phyloP scores from a whole-genome alignment of 257 asterid genomes.

The Avicennia marina region DNA sequence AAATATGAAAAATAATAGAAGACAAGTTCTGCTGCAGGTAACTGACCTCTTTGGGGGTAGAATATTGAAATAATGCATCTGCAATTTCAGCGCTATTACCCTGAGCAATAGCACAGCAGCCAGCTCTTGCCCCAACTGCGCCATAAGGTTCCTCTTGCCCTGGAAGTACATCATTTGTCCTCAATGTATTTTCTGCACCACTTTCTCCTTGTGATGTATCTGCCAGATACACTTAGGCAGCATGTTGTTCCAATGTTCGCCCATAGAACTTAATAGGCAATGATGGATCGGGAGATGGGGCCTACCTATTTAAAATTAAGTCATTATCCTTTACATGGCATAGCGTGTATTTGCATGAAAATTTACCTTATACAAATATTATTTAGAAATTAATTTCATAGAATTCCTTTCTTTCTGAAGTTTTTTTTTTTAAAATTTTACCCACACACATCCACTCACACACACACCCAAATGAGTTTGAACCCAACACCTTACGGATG shows the following conservation, averaged over 20 bases:
- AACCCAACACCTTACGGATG: no score
- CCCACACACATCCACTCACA: no score
- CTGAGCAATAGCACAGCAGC: constrained; percentile 91
- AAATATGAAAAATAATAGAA: neutral
- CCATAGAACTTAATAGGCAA: constrained; percentile 77
- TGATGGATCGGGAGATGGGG: constrained; percentile 86
- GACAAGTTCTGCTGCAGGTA: neutral
- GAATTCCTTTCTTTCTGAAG: neutral
- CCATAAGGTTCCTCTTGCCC: constrained; percentile 72
- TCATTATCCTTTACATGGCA: neutral
- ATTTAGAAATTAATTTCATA: neutral
- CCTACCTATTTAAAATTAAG: constrained; percentile 44
- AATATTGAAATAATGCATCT: constrained; percentile 80
- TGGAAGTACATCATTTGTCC: constrained; percentile 25
- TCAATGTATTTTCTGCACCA: constrained; percentile 26
- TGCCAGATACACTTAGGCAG: constrained; percentile 63
- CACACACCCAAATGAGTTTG: no score
- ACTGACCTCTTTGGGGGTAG: constrained; percentile 94
- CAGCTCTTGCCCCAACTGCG: constrained; percentile 81
- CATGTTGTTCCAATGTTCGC: constrained; percentile 85
- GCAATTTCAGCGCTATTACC: constrained; percentile 73
- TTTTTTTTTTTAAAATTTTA: no score
- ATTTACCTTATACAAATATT: neutral
- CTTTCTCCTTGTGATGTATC: constrained; percentile 51
- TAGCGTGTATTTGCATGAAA: neutral